A percentile compares a stretch with the other conserved stretches of the same genome.
Evolutionary conservation across 352 stramenopile genomes (phyloP).

Genomic region (Globisporangium cederbergense): DNA sequence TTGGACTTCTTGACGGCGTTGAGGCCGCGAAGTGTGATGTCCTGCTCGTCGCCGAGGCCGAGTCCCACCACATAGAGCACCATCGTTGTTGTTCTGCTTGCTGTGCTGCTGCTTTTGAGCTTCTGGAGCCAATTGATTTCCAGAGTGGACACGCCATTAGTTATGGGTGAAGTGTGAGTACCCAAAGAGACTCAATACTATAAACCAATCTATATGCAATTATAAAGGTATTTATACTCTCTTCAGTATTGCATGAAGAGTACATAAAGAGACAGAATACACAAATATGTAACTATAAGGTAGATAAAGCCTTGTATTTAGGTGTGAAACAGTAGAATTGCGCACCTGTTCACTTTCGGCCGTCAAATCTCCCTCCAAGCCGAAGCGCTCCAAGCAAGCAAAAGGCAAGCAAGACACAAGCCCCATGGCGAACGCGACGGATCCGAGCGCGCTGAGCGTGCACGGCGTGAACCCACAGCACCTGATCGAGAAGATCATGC

Average conservation of each 20-base stretch:
- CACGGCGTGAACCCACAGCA: constrained; percentile 98
- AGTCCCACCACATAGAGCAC: constrained; percentile 98
- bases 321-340: background rate
- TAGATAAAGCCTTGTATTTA: background rate
- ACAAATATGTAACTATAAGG: background rate
- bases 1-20: constrained; percentile 94
- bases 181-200: background rate
- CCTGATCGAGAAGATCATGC: constrained; percentile 98
- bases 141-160: background rate
- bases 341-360: background rate
- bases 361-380: background rate
- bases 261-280: background rate
- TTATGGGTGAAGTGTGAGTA: background rate
- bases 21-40: constrained; percentile 97
- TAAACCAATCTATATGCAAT: background rate
- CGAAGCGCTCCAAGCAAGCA: constrained; percentile 3
- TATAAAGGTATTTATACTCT: background rate
- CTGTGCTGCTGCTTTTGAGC: constrained; percentile 2
- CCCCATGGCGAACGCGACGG: constrained; percentile 85
- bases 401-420: background rate
- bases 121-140: constrained; percentile 11
- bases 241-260: background rate
- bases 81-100: constrained; percentile 25
- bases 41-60: constrained; percentile 97
- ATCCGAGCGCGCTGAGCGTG: constrained; percentile 86